Evolutionary conservation across 495 filamentous ascomycete genomes (phyloP), one percentile per base, ranked within the genome.

Genomic region (Penicillium atrosanguineum): DNA sequence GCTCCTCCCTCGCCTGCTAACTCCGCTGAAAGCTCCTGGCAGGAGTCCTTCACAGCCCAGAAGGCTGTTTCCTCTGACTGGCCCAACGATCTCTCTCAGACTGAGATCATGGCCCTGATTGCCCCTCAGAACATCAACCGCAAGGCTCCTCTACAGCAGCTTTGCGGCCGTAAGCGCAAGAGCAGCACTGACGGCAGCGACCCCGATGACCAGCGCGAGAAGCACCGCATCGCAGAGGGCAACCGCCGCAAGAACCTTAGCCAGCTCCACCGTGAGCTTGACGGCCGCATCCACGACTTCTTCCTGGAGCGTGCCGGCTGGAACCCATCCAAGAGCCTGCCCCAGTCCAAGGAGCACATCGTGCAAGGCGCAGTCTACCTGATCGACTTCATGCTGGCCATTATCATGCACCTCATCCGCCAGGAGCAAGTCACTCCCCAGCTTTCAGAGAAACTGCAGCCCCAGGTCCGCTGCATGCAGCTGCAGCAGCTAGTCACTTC

Each of bases 291-390:
- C 37, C 70, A 73, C 44, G 69, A 76, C 50, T 74, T 67, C 55
- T 77, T 76, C 60, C 64, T 77, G 12, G 70, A 76, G 55, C 65
- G 64, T 11, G 74, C 73, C 21, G 74, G 74, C 23, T 77, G 74
- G 74, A 75, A 77, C 45, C 71, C 67, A 12, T 65, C 69, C 15
- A 77, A 77, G 64, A 76, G 69, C 53, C 62, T 76, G 16, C 67
- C 70, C 1, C 69, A 76, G 34, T 77, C 74, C 25, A 77, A 77
- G 62, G 74, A 77, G 48, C 74, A 77, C 52, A 77, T 77, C 19
- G 70, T 76, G 4, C 71, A 77, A 57, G 74, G 66, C 8, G 71
- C 74, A 9, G 69, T 77, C 46, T 70, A 67, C 49, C 60, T 76
- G 2, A 69, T 77, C 36, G 74, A 77, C 50, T 76, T 75, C 55